phyloP scores from a whole-genome alignment of 176 grass and related monocot species.

The Phragmites australis region DNA sequence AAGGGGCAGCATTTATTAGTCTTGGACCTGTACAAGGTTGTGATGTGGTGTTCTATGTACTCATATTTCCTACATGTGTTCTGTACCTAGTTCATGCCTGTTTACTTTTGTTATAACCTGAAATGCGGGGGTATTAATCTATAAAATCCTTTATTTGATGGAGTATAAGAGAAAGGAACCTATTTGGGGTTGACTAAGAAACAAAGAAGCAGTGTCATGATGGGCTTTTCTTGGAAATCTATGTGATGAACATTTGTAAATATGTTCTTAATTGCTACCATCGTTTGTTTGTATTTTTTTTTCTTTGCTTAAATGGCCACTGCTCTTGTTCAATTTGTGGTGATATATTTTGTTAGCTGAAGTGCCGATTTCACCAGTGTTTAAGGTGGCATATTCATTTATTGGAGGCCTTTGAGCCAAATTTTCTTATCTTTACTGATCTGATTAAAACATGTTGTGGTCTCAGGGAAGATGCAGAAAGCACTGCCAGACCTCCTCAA shows the following conservation, averaged over 20 bases:
- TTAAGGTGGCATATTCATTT: not conserved
- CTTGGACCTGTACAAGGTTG: not conserved
- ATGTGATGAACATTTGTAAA: not conserved
- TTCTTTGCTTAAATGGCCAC: conserved; percentile 21
- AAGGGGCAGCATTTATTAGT: conserved; percentile 7
- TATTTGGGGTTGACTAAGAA: conserved; percentile 20
- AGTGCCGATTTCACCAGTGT: not conserved
- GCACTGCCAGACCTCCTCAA: conserved; percentile 74
- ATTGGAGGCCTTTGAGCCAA: too few species aligned
- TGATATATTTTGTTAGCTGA: conserved; percentile 12
- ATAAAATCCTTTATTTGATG: not conserved
- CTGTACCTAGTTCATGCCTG: not conserved
- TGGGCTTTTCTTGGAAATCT: not conserved
- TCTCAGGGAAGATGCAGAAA: conserved; percentile 95
- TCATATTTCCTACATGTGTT: not conserved
- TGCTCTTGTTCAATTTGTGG: not conserved
- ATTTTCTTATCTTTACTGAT: not conserved
- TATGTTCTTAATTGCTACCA: not conserved
- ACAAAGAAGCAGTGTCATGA: conserved; percentile 7
- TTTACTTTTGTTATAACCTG: not conserved
- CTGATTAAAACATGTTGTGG: not conserved
- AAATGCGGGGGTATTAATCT: not conserved
- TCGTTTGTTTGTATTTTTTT: conserved; percentile 25
- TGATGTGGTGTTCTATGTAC: not conserved
- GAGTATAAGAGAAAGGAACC: not conserved